Base-by-base conservation (phyloP, 108 stramenopile genomes). In the Nannochloropsis gaditana region DNA sequence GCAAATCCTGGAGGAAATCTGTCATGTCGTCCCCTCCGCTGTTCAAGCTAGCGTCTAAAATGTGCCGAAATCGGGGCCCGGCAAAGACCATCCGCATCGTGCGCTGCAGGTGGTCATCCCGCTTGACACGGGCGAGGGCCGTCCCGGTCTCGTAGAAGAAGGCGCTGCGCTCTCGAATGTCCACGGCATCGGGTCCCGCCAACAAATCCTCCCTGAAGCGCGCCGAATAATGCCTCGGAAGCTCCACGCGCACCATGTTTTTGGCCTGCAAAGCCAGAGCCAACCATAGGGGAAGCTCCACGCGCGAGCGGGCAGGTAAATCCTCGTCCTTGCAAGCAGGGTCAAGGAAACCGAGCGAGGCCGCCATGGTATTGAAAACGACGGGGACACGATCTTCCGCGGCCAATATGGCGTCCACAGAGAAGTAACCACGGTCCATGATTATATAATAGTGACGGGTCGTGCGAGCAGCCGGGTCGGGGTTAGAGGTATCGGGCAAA, bases 321-420 rank as follows among this genome's bases (percentile, higher is more conserved):
- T 90, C 90, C 41, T 91, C 88, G 15, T 85, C 79, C 11, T 89
- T 83, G 10, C 83, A 47, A 9, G 90, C 84, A 3, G 91, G 88
- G 42, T 96, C 96, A 44, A 98, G 88, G 85, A 95, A 92, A 9
- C 93, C 92, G 83, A 98, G 84, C 45, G 94, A 93, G 2, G 91
- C 86, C 84, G 94, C 96, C 10, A 95, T 93, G 85, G 94, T 92
- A 15, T 88, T 83, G 41, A 94, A 95, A 31, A 92, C 92, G 84
- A 94, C 94, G 3, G 95, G 95, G 43, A 98, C 85, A 79, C 96
- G 92, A 83, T 97, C 96, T 90, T 98, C 97, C 88, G 96, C 97
- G 42, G 95, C 94, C 85, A 98, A 92, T 82, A 98, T 96, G 44
- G 93, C 91, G 82, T 97, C 96, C 80, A 98, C 91, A 84, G 96